A percentile compares a stretch with the other conserved stretches of the same genome.
These are phyloP conservation scores for Coniochaeta sp. DNA, from an alignment of 2,329 filamentous ascomycete species.

Conservation along the genomic window DNA sequence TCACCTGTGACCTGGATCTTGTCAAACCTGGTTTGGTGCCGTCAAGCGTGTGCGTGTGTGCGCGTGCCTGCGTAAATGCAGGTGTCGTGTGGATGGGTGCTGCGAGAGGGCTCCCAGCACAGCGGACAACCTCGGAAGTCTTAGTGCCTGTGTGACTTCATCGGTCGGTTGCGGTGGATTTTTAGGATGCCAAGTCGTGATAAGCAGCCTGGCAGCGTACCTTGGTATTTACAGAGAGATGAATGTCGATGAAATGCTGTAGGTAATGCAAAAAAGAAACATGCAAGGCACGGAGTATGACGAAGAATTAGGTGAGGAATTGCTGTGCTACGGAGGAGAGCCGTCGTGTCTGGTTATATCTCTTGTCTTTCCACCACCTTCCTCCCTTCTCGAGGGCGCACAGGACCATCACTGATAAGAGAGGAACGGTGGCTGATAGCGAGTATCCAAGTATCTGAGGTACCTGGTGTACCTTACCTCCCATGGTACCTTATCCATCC, in stretches of 20 bases:
- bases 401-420: neutral
- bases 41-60: neutral
- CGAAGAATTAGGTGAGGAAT: neutral
- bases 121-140: neutral
- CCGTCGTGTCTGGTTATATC: neutral
- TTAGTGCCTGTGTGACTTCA: conserved; percentile 1
- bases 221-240: neutral
- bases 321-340: neutral
- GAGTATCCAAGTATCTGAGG: neutral
- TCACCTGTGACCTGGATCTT: neutral
- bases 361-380: neutral
- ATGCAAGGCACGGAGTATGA: too few species aligned
- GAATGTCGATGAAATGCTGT: neutral
- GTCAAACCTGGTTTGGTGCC: neutral
- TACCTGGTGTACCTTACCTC: too few species aligned
- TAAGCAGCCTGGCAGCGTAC: neutral
- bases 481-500: too few species aligned
- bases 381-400: neutral
- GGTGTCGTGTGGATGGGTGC: neutral
- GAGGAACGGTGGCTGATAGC: neutral
- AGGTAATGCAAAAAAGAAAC: neutral
- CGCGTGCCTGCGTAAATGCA: conserved; percentile 2
- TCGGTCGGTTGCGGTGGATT: neutral
- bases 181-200: neutral
- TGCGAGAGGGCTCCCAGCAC: neutral